Percentiles rank a stretch among this genome's conserved stretches.
These are phyloP conservation scores for Tuber magnatum DNA, from an alignment of 495 filamentous ascomycete genomes.

Conservation along the genomic window DNA sequence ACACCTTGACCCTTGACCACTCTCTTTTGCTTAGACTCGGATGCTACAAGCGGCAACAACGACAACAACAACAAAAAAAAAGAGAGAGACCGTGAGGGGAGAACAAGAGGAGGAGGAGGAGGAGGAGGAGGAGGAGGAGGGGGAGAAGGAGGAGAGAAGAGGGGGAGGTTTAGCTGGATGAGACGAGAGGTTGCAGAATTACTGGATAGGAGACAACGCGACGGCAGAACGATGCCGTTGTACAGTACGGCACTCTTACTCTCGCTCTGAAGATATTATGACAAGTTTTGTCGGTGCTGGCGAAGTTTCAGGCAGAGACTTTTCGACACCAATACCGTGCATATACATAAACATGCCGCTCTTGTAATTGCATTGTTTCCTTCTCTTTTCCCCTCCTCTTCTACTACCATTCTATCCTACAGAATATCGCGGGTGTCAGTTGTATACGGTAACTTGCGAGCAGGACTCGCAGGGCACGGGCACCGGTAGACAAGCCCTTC, in stretches of 20 bases:
- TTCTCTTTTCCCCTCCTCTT: background rate
- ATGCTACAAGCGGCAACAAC: background rate
- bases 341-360: background rate
- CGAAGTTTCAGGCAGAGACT: background rate
- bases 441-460: background rate
- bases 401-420: background rate
- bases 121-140: background rate
- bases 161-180: slow-evolving; percentile 11
- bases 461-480: background rate
- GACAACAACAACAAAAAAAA: background rate
- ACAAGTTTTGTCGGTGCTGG: background rate
- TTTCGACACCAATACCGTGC: background rate
- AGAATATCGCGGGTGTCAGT: background rate
- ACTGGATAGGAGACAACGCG: background rate
- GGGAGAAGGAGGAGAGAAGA: slow-evolving; percentile 5
- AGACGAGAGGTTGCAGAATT: background rate
- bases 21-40: background rate
- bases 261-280: background rate
- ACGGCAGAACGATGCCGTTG: background rate
- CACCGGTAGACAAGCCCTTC: background rate
- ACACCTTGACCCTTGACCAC: background rate
- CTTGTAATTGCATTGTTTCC: background rate
- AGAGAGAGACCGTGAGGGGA: background rate
- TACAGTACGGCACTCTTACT: no score
- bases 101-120: background rate